Evolutionary conservation across 805 yeast species (phyloP), one percentile per base, ranked within the genome.

Genomic region (Kluyveromyces dobzhanskii): DNA sequence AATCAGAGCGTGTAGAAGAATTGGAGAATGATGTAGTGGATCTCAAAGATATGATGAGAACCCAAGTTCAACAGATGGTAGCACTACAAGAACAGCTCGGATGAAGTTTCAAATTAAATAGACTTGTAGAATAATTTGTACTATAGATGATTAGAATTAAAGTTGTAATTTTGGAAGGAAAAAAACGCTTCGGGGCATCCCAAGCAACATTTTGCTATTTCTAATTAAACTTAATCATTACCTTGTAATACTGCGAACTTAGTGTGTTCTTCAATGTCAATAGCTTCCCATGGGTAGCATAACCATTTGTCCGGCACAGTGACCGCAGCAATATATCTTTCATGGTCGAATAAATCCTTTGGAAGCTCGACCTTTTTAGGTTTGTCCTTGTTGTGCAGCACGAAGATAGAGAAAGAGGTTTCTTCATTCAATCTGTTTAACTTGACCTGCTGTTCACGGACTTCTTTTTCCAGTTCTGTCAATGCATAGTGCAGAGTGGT

Each of bases 281-380:
- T 64, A 14, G 92, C 81, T 57, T 85, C 95, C 94, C 94, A 85
- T 30, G 95, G 95, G 61, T 85, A 85, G 30, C 90, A 87, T 50
- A 85, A 76, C 95, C 95, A 85, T 52, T 66, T 67, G 55, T 85
- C 94, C 18, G 77, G 78, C 29, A 82, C 81, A 30, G 83, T 78
- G 49, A 74, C 69, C 30, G 90, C 94, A 37, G 85, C 82, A 34
- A 79, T 60, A 58, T 85, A 85, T 44, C 76, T 70, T 38, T 81
- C 81, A 24, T 72, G 70, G 28, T 70, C 66, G 69, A 85, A 70
- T 66, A 81, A 67, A 11, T 71, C 73, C 37, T 65, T 62, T 31
- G 86, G 84, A 38, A 85, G 66, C 35, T 78, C 75, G 8, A 90
- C 94, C 49, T 75, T 76, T 70, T 85, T 85, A 42, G 79, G 77